These are phyloP conservation scores for Podaxis sp. DNA, from an alignment of 768 basidiomycete genomes.

Conservation along the genomic window DNA sequence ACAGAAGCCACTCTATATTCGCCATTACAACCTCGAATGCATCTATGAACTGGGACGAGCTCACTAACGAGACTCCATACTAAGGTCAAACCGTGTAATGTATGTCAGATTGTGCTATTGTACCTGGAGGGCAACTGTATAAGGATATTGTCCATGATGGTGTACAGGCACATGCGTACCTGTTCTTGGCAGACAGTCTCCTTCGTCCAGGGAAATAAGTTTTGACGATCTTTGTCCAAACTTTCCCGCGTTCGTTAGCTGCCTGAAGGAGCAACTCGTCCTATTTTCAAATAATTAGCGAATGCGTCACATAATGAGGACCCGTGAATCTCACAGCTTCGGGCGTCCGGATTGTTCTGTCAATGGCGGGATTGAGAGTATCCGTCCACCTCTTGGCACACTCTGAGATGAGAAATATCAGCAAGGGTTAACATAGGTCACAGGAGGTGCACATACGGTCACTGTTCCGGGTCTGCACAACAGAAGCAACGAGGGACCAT, in stretches of 20 bases:
- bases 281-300: conserved; percentile 26
- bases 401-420: conserved; percentile 33
- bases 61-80: too few relatives aligned
- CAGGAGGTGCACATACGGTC: conserved; percentile 44
- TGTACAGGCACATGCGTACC: conserved; percentile 30
- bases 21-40: too few relatives aligned
- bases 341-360: conserved; percentile 55
- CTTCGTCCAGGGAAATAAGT: conserved; percentile 62
- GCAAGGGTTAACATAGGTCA: conserved; percentile 16
- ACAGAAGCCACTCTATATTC: too few relatives aligned
- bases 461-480: conserved; percentile 57
- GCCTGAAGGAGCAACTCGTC: conserved; percentile 55
- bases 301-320: conserved; percentile 2
- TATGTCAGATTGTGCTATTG: conserved; percentile 43
- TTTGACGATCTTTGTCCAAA: conserved; percentile 64
- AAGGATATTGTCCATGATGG: conserved; percentile 7
- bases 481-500: conserved; percentile 58
- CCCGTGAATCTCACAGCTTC: conserved; percentile 40
- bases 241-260: conserved; percentile 54
- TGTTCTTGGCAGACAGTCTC: conserved; percentile 59
- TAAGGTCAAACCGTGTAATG: too few relatives aligned
- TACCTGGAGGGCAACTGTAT: conserved; percentile 33
- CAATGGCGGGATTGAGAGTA: conserved; percentile 59
- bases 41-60: too few relatives aligned
- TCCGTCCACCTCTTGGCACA: conserved; percentile 66